A percentile compares a stretch with the other conserved stretches of the same genome.
Evolutionary conservation across 2,329 filamentous ascomycete species (phyloP).

Genomic region (Pseudogymnoascus pannorum): DNA sequence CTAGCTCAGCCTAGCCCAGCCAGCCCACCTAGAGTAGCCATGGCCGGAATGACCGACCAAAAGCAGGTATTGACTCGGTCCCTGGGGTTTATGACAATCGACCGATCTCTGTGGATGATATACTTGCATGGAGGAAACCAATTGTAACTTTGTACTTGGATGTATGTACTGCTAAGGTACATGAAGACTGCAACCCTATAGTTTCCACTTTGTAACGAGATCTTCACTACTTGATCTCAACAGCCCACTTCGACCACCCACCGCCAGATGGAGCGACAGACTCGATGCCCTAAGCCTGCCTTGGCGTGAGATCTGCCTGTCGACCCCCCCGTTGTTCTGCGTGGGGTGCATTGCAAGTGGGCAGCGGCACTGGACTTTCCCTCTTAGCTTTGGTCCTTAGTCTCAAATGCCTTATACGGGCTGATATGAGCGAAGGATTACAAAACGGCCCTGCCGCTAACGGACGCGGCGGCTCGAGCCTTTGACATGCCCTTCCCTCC

Average conservation of each 20-base stretch:
- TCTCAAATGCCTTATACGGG: not conserved
- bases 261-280: not conserved
- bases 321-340: not conserved
- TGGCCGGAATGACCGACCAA: not conserved
- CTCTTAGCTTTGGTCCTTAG: not conserved
- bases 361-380: not conserved
- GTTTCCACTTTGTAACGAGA: not conserved
- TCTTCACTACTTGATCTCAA: not conserved
- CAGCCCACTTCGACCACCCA: not conserved
- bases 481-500: conserved; percentile 2
- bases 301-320: not conserved
- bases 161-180: not conserved
- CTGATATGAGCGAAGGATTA: not conserved
- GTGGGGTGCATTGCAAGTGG: not conserved
- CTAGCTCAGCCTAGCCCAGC: not conserved
- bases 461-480: conserved; percentile 2
- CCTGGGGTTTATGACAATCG: not conserved
- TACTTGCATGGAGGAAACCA: not conserved
- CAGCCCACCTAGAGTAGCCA: no score
- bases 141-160: not conserved
- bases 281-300: not conserved
- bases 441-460: not conserved
- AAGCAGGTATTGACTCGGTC: not conserved
- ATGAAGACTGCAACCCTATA: not conserved
- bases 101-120: not conserved